These are phyloP conservation scores for Ustilago shanxiensis DNA, from an alignment of 1,284 basidiomycete species.

Conservation along the genomic window DNA sequence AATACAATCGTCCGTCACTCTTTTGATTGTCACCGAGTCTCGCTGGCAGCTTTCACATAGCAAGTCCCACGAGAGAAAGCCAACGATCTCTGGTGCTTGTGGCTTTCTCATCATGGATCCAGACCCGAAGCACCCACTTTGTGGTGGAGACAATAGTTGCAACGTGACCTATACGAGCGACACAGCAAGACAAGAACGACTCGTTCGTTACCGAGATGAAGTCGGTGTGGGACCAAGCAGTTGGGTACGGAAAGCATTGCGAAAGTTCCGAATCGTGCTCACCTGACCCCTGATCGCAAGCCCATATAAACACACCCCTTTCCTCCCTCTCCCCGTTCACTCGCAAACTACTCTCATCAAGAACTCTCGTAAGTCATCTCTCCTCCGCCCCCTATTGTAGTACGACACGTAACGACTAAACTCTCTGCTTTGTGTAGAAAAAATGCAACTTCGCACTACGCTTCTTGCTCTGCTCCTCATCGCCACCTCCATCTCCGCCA, in stretches of 20 bases:
- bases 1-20: too few species aligned
- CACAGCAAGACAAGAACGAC: too few species aligned
- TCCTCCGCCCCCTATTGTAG: not conserved
- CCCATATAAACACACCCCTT: too few species aligned
- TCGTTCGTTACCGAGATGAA: not conserved
- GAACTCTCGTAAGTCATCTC: not conserved
- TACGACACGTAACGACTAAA: constrained; percentile 15
- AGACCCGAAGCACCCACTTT: not conserved
- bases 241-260: not conserved
- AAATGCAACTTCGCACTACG: constrained; percentile 12
- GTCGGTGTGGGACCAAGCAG: not conserved
- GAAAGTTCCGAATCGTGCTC: too few species aligned
- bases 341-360: too few species aligned
- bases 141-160: not conserved
- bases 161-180: not conserved
- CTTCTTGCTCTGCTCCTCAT: constrained; percentile 6
- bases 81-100: too few species aligned
- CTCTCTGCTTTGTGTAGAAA: not conserved
- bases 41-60: too few species aligned
- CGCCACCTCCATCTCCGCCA: constrained; percentile 2
- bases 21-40: too few species aligned
- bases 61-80: too few species aligned
- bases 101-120: too few species aligned
- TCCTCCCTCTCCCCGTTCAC: too few species aligned
- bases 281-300: too few species aligned